Percentiles rank a stretch among this genome's conserved stretches.
phyloP scores from a whole-genome alignment of 495 filamentous ascomycete genomes.

The Neurospora sp. region DNA sequence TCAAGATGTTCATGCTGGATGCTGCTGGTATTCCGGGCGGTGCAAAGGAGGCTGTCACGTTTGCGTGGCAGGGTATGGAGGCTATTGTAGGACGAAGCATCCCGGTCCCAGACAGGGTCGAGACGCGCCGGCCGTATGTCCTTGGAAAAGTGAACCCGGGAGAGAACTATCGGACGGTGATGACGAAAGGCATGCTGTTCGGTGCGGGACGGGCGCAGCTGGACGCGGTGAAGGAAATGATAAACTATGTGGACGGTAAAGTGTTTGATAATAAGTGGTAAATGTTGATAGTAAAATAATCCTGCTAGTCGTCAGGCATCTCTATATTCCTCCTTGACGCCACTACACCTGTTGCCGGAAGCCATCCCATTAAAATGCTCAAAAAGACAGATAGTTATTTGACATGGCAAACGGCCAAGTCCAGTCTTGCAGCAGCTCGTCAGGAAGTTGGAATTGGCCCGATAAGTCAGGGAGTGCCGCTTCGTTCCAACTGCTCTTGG shows the following conservation, averaged over 20 bases:
- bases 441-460: slow-evolving; percentile 10
- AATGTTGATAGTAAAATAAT: background rate
- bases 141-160: slow-evolving; percentile 45
- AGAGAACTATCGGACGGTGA: slow-evolving; percentile 42
- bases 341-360: background rate
- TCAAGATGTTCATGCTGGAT: slow-evolving; percentile 44
- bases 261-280: slow-evolving; percentile 35
- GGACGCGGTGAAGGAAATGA: slow-evolving; percentile 37
- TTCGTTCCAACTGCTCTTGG: slow-evolving; percentile 2
- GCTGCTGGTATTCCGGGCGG: slow-evolving; percentile 42
- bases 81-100: slow-evolving; percentile 41
- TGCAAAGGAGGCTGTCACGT: slow-evolving; percentile 50
- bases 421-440: slow-evolving; percentile 12
- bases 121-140: slow-evolving; percentile 37
- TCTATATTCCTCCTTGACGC: background rate
- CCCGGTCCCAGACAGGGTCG: slow-evolving; percentile 42
- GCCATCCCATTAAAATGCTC: background rate
- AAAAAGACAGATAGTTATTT: slow-evolving; percentile 3
- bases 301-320: background rate
- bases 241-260: slow-evolving; percentile 36
- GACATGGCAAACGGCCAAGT: slow-evolving; percentile 10
- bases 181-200: slow-evolving; percentile 41
- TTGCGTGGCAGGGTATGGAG: slow-evolving; percentile 48
- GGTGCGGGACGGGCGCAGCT: slow-evolving; percentile 35
- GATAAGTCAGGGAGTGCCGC: slow-evolving; percentile 2